Evolutionary conservation across 2,329 filamentous ascomycete species (phyloP).

Genomic region (Ciborinia camelliae): DNA sequence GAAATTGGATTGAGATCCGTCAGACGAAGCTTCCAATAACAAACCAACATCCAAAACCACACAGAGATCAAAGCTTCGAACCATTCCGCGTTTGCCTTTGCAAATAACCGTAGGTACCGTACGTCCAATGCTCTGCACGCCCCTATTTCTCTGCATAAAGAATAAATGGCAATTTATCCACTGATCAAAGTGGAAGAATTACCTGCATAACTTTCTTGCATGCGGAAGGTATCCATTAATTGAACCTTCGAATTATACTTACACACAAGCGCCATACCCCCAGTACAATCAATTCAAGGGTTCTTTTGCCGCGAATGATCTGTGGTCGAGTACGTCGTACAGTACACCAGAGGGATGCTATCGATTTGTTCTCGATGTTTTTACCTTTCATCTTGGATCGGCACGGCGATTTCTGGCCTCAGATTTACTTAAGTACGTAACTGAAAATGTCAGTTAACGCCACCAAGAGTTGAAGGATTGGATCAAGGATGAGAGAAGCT

Average conservation of each 20-base stretch:
- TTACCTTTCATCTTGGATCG: not conserved
- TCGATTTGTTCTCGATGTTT: not conserved
- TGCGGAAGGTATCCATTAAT: not conserved
- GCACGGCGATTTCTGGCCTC: not conserved
- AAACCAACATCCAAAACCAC: not conserved
- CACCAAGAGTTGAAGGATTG: not conserved
- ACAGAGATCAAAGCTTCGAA: conserved; percentile 8
- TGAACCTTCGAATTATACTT: not conserved
- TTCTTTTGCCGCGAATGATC: not conserved
- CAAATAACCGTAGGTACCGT: not conserved
- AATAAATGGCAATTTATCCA: not conserved
- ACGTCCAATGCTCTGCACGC: not conserved
- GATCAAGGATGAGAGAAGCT: not conserved
- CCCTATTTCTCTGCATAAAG: not conserved
- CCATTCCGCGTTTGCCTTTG: not conserved
- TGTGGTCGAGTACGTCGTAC: no score
- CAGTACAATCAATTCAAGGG: not conserved
- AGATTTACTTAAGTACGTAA: not conserved
- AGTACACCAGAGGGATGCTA: not conserved
- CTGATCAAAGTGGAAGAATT: not conserved
- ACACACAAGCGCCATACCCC: not conserved
- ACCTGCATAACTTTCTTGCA: not conserved
- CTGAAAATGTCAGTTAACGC: not conserved
- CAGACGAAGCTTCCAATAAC: conserved; percentile 7
- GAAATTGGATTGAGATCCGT: conserved; percentile 5